Conservation (phyloP, 768 basidiomycete species). For the Lentinus brumalis region DNA sequence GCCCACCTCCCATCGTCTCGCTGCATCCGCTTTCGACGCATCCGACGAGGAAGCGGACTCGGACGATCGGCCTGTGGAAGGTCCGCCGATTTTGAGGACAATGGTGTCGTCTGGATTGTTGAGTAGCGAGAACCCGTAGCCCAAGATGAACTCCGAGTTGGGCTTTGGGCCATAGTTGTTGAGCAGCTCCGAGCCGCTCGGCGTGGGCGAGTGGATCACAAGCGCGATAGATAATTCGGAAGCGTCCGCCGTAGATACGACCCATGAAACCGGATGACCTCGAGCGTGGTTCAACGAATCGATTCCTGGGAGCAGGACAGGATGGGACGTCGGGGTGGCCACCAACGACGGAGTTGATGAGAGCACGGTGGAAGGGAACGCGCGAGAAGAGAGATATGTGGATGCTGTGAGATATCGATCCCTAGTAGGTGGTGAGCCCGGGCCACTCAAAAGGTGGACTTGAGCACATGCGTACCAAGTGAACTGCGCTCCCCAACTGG, state of each 20-base stretch:
- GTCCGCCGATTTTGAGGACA: conserved; percentile 71
- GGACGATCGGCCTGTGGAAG: not conserved
- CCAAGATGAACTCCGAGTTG: conserved; percentile 86
- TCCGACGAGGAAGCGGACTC: not conserved
- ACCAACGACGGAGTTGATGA: conserved; percentile 55
- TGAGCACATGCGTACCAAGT: conserved; percentile 57
- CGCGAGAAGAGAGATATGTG: conserved; percentile 83
- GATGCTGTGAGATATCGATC: conserved; percentile 68
- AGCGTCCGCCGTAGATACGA: conserved; percentile 40
- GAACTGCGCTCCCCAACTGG: conserved; percentile 50
- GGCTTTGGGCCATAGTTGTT: conserved; percentile 95
- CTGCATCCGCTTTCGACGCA: conserved; percentile 19
- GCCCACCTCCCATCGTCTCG: conserved; percentile 61
- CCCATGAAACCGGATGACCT: conserved; percentile 82
- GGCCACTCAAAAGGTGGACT: not conserved
- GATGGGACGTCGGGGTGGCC: conserved; percentile 55
- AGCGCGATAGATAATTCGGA: conserved; percentile 56
- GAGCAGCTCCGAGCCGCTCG: conserved; percentile 60
- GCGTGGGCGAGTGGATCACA: conserved; percentile 49
- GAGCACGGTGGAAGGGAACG: conserved; percentile 86
- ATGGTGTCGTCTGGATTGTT: conserved; percentile 88
- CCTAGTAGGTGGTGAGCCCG: conserved; percentile 43
- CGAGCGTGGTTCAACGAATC: conserved; percentile 88
- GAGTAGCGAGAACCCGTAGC: conserved; percentile 85
- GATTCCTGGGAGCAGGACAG: conserved; percentile 84